These are phyloP conservation scores for Colletotrichum sp. DNA, from an alignment of 2,329 filamentous ascomycete genomes.

Conservation along the genomic window DNA sequence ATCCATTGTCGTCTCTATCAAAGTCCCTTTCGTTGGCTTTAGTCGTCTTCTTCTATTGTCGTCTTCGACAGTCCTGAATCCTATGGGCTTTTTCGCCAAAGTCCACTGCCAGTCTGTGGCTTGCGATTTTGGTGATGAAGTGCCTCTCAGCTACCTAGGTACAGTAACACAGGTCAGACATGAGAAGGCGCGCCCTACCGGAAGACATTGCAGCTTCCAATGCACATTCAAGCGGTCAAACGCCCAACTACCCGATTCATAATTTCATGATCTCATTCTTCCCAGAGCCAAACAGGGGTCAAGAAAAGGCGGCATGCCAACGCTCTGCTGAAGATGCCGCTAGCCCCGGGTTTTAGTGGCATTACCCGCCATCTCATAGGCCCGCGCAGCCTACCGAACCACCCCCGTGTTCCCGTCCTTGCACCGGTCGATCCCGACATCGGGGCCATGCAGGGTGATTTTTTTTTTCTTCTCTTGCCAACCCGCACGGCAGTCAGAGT, in stretches of 20 bases:
- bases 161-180: not conserved
- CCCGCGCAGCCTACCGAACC: not conserved
- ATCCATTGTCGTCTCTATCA: not conserved
- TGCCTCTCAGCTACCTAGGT: not conserved
- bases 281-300: not conserved
- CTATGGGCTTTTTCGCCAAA: not conserved
- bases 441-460: constrained; percentile 2
- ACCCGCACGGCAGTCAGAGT: not conserved
- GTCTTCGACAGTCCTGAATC: not conserved
- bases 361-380: not conserved
- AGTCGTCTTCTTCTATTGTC: not conserved
- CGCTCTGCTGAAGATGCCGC: not conserved
- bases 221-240: not conserved
- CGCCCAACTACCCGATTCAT: not conserved
- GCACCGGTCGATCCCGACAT: constrained; percentile 21
- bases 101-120: not conserved
- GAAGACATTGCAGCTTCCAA: not conserved
- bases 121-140: not conserved
- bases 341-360: constrained; percentile 8
- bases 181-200: constrained; percentile 2
- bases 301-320: not conserved
- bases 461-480: not conserved
- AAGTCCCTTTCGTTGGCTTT: not conserved
- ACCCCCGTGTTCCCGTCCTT: constrained; percentile 6
- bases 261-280: not conserved